Conservation (phyloP, 2,329 filamentous ascomycete genomes). For the Drechslera avenae region DNA sequence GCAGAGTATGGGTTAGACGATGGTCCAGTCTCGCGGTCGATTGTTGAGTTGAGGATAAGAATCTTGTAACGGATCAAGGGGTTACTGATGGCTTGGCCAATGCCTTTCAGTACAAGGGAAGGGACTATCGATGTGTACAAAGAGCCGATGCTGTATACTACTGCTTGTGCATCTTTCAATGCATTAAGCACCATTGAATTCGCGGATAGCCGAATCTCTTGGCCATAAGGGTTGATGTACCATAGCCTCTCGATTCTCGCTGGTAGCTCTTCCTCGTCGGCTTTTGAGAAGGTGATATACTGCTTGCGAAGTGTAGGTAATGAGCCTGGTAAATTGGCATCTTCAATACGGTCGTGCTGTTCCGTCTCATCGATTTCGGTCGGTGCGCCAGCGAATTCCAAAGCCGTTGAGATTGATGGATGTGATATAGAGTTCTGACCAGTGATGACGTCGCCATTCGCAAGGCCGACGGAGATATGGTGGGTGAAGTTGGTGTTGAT, state of each 20-base stretch:
- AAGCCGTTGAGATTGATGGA: conserved; percentile 37
- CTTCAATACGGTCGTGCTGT: conserved; percentile 71
- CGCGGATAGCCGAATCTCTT: conserved; percentile 84
- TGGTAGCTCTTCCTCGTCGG: conserved; percentile 73
- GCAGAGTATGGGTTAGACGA: conserved; percentile 68
- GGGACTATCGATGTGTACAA: conserved; percentile 90
- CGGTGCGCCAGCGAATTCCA: conserved; percentile 23
- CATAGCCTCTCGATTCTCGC: conserved; percentile 81
- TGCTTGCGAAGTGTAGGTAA: conserved; percentile 78
- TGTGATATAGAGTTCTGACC: conserved; percentile 73
- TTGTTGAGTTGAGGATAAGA: conserved; percentile 79
- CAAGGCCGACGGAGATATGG: conserved; percentile 85
- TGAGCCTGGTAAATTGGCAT: conserved; percentile 80
- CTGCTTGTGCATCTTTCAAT: conserved; percentile 65
- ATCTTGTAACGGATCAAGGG: conserved; percentile 70
- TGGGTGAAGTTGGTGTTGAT: conserved; percentile 96
- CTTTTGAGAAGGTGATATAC: conserved; percentile 82
- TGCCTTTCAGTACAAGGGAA: conserved; percentile 75
- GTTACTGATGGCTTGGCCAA: conserved; percentile 67
- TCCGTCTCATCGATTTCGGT: conserved; percentile 52
- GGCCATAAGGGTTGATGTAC: conserved; percentile 99
- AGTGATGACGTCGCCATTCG: conserved; percentile 77
- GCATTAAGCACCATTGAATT: conserved; percentile 80
- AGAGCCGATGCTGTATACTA: conserved; percentile 93
- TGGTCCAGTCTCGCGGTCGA: conserved; percentile 87